phyloP scores from a whole-genome alignment of 2,329 filamentous ascomycete genomes.

The Metarhizium humberi region DNA sequence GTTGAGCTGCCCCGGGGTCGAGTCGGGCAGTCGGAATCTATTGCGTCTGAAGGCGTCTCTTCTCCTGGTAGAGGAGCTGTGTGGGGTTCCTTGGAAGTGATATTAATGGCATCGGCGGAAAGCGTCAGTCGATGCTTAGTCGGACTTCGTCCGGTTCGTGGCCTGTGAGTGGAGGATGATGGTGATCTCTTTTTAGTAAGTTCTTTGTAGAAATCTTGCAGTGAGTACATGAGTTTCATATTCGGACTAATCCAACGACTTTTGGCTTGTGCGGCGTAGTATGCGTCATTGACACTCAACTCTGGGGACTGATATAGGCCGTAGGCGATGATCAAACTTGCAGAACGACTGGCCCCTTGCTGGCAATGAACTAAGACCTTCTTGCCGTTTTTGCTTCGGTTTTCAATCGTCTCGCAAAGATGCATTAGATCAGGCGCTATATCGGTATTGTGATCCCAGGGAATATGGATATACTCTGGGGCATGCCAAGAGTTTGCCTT shows the following conservation, averaged over 20 bases:
- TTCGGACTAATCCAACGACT: conserved; percentile 86
- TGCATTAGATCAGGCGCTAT: conserved; percentile 68
- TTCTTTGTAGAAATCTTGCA: conserved; percentile 71
- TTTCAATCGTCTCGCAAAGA: conserved; percentile 68
- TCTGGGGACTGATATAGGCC: conserved; percentile 71
- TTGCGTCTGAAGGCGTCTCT: conserved; percentile 31
- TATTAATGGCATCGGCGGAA: conserved; percentile 48
- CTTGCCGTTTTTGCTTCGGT: conserved; percentile 62
- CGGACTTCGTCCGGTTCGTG: conserved; percentile 42
- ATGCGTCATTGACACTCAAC: conserved; percentile 72
- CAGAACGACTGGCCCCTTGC: conserved; percentile 76
- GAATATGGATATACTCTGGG: conserved; percentile 80
- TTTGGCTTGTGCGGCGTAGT: conserved; percentile 69
- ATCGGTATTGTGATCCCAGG: conserved; percentile 83
- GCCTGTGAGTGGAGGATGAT: conserved; percentile 37
- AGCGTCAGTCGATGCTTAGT: conserved; percentile 52
- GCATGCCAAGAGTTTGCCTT: conserved; percentile 40
- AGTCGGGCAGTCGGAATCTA: conserved; percentile 30
- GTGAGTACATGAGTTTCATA: conserved; percentile 84
- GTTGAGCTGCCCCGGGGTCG: conserved; percentile 45
- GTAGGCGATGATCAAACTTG: conserved; percentile 79
- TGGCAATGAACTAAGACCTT: conserved; percentile 78
- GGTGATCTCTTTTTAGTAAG: conserved; percentile 40
- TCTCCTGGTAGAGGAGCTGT: conserved; percentile 53
- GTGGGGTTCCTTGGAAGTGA: conserved; percentile 44